These are phyloP conservation scores for Aspergillus affinis DNA, from an alignment of 495 filamentous ascomycete species.

Conservation along the genomic window DNA sequence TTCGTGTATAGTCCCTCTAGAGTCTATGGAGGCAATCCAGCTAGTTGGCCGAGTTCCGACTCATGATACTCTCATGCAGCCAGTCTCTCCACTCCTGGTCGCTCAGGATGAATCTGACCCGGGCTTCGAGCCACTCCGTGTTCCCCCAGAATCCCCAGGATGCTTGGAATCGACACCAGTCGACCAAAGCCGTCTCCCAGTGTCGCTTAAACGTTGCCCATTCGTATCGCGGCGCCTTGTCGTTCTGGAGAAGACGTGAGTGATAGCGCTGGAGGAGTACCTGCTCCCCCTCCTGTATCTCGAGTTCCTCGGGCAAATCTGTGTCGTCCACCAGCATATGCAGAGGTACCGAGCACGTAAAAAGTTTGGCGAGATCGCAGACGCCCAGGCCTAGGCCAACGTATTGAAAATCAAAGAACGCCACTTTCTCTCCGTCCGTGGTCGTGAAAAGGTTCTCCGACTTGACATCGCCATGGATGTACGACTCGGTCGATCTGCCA, in stretches of 20 bases:
- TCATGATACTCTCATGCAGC: conserved; percentile 21
- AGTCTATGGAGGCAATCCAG: too few species aligned
- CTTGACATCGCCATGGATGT: conserved; percentile 44
- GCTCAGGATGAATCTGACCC: conserved; percentile 35
- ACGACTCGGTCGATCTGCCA: conserved; percentile 33
- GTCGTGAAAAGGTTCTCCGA: conserved; percentile 46
- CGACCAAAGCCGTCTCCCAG: conserved; percentile 42
- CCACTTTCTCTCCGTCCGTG: conserved; percentile 27
- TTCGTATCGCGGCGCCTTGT: conserved; percentile 19
- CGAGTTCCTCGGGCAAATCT: conserved; percentile 26
- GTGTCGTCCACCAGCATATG: conserved; percentile 26
- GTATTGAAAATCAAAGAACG: conserved; percentile 45
- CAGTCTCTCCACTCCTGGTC: conserved; percentile 33
- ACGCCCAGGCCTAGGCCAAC: conserved; percentile 39
- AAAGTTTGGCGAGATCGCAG: conserved; percentile 42
- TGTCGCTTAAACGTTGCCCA: conserved; percentile 34
- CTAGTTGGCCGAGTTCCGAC: neutral
- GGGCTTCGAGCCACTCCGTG: conserved; percentile 41
- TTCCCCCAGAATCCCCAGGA: conserved; percentile 47
- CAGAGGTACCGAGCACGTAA: conserved; percentile 41
- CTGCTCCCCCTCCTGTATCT: conserved; percentile 32
- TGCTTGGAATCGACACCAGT: conserved; percentile 45
- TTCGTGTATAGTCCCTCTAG: too few species aligned
- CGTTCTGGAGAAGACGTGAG: conserved; percentile 15
- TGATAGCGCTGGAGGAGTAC: conserved; percentile 30